These are phyloP conservation scores for Fusarium sp. DNA, from an alignment of 2,329 filamentous ascomycete genomes.

Conservation along the genomic window DNA sequence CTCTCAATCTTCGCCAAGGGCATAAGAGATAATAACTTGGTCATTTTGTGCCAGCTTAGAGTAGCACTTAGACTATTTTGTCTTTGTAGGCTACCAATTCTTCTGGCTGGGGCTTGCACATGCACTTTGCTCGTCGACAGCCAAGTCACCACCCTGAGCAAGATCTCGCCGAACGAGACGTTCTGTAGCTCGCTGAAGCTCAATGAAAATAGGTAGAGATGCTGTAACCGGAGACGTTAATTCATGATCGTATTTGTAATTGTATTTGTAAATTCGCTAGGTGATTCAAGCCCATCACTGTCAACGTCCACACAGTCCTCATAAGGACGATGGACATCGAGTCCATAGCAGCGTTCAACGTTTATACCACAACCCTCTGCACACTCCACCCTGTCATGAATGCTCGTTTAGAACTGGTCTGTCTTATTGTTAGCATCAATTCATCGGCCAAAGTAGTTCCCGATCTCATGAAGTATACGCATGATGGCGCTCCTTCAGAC, in stretches of 20 bases:
- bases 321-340: not conserved
- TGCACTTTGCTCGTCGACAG: not conserved
- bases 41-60: too few species aligned
- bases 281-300: slow-evolving; percentile 23
- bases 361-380: slow-evolving; percentile 3
- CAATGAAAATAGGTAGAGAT: not conserved
- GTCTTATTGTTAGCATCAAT: slow-evolving; percentile 15
- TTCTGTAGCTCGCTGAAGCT: not conserved
- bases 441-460: not conserved
- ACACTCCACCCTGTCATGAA: slow-evolving; percentile 7
- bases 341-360: slow-evolving; percentile 5
- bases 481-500: not conserved
- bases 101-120: too few species aligned
- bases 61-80: too few species aligned
- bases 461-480: not conserved
- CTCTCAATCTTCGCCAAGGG: too few species aligned
- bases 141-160: not conserved
- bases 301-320: slow-evolving; percentile 6
- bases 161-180: not conserved
- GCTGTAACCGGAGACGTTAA: slow-evolving; percentile 38
- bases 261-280: slow-evolving; percentile 41
- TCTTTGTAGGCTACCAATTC: too few species aligned
- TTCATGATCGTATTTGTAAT: slow-evolving; percentile 45
- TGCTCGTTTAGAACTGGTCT: slow-evolving; percentile 41
- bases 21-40: too few species aligned